Conservation (phyloP, 225 moss, liverwort and hornwort species). For the Asterella californica region DNA sequence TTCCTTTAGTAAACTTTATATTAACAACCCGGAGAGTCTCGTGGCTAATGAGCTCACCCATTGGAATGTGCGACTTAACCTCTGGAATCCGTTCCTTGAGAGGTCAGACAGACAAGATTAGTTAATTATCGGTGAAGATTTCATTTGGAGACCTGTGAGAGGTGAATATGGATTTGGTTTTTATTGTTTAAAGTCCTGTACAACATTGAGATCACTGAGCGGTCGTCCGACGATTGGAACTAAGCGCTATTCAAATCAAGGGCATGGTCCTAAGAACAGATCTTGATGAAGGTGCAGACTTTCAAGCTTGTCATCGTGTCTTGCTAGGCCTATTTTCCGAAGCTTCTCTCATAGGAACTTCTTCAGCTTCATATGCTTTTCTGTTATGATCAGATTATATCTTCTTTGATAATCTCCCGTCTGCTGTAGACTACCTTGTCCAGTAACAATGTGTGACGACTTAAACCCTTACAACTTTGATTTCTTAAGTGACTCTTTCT, state of each 20-base stretch:
- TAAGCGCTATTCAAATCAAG: not conserved
- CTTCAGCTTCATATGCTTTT: not conserved
- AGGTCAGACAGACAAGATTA: not conserved
- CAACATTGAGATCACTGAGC: not conserved
- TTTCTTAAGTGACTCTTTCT: not conserved
- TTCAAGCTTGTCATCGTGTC: too few relatives aligned
- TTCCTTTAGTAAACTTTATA: not conserved
- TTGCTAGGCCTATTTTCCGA: too few relatives aligned
- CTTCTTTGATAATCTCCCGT: too few relatives aligned
- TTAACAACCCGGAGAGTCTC: too few relatives aligned
- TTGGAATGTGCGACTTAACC: too few relatives aligned
- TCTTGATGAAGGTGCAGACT: not conserved
- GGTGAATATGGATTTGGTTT: not conserved
- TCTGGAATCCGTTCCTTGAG: not conserved
- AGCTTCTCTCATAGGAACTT: too few relatives aligned
- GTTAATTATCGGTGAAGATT: not conserved
- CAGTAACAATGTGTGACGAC: not conserved
- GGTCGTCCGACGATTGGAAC: not conserved
- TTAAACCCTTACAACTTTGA: not conserved
- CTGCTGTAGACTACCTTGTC: too few relatives aligned
- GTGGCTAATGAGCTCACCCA: too few relatives aligned
- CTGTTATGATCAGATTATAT: not conserved
- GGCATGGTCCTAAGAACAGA: not conserved
- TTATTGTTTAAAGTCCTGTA: not conserved
- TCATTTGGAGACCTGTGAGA: not conserved